These are phyloP conservation scores for Aspergillus uvarum DNA, from an alignment of 2,329 filamentous ascomycete genomes.

Conservation along the genomic window DNA sequence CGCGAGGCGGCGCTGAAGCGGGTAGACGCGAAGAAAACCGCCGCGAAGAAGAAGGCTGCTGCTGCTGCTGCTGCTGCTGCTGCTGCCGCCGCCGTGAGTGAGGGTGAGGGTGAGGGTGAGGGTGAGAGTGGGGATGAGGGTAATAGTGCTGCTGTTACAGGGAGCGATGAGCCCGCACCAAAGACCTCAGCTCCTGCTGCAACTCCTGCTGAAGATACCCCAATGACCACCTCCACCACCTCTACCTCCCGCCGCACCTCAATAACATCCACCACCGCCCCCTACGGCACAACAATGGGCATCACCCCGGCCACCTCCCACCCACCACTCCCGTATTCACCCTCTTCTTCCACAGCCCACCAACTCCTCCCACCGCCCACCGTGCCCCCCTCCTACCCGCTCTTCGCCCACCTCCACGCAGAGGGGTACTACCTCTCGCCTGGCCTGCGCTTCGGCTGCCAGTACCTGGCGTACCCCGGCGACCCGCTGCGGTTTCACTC, in stretches of 20 bases:
- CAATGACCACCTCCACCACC: neutral
- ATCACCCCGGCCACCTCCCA: slow-evolving; percentile 54
- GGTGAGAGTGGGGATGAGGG: no score
- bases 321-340: slow-evolving; percentile 43
- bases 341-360: slow-evolving; percentile 17
- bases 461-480: slow-evolving; percentile 92
- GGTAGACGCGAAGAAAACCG: slow-evolving; percentile 42
- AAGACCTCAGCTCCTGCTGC: slow-evolving; percentile 1
- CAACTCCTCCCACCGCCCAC: slow-evolving; percentile 32
- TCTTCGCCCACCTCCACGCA: slow-evolving; percentile 78
- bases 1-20: slow-evolving; percentile 53
- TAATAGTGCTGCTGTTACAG: no score
- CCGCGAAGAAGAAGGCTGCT: slow-evolving; percentile 17
- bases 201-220: neutral
- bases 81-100: slow-evolving; percentile 10
- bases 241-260: slow-evolving; percentile 17
- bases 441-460: slow-evolving; percentile 88
- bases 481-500: slow-evolving; percentile 94
- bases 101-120: no score
- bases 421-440: slow-evolving; percentile 85
- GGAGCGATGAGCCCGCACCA: slow-evolving; percentile 25
- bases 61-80: slow-evolving; percentile 8
- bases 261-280: slow-evolving; percentile 6
- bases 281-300: slow-evolving; percentile 26
- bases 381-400: slow-evolving; percentile 60